Evolutionary conservation across 2,329 filamentous ascomycete genomes (phyloP).

Genomic region (Phialophora tarda): DNA sequence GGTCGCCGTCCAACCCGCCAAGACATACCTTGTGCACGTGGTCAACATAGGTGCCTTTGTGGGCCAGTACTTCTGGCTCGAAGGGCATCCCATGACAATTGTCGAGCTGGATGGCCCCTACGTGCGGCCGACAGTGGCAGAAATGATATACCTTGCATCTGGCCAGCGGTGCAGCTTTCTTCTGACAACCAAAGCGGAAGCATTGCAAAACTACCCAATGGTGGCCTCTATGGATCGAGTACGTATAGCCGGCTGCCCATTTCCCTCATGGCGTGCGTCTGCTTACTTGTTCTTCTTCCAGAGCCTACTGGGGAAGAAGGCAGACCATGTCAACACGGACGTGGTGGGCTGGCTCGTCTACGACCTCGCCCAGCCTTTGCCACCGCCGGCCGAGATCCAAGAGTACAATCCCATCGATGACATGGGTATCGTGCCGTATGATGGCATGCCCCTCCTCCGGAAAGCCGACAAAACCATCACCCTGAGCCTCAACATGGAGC

Average conservation of each 20-base stretch:
- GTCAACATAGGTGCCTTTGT: conserved; percentile 78
- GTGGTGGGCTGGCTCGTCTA: conserved; percentile 63
- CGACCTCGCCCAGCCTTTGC: conserved; percentile 53
- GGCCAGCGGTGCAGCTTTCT: conserved; percentile 61
- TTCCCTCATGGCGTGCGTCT: not conserved
- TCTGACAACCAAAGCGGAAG: conserved; percentile 63
- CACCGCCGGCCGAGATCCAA: conserved; percentile 61
- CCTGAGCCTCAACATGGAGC: conserved; percentile 69
- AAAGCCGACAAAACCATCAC: conserved; percentile 66
- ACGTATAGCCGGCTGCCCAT: not conserved
- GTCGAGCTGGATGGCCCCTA: conserved; percentile 48
- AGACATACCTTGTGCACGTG: conserved; percentile 73
- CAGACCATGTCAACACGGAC: conserved; percentile 62
- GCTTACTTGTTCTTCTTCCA: not conserved
- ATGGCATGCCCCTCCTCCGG: conserved; percentile 65
- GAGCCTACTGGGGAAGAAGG: conserved; percentile 17
- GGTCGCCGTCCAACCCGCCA: conserved; percentile 65
- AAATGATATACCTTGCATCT: conserved; percentile 67
- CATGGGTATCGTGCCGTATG: conserved; percentile 70
- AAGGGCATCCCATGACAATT: conserved; percentile 48
- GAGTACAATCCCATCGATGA: conserved; percentile 75
- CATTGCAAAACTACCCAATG: conserved; percentile 65
- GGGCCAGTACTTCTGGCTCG: conserved; percentile 56
- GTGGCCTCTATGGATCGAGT: conserved; percentile 48
- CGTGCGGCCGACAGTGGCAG: conserved; percentile 54